A percentile compares a stretch with the other conserved stretches of the same genome.
Conservation (phyloP, 2,329 filamentous ascomycete species). For the Scedosporium apiospermum region DNA sequence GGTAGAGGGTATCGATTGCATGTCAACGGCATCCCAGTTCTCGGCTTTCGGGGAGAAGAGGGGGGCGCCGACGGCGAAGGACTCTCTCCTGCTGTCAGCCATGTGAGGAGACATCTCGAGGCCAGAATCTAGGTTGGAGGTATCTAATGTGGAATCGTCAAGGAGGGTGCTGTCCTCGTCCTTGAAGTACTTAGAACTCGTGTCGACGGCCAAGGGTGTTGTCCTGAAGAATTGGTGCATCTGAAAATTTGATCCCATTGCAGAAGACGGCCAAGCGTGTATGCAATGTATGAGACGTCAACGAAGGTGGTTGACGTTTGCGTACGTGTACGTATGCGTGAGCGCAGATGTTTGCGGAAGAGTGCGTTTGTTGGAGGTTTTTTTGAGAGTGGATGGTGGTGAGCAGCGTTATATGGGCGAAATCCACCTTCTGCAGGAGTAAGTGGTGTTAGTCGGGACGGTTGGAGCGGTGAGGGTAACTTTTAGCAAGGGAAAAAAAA, state of each 20-base stretch:
- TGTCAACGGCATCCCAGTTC: constrained; percentile 54
- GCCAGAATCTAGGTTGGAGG: constrained; percentile 48
- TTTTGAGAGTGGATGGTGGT: not conserved
- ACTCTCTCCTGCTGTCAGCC: constrained; percentile 53
- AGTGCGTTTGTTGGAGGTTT: not conserved
- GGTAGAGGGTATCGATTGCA: constrained; percentile 54
- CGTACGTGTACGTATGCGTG: not conserved
- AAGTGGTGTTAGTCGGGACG: not conserved
- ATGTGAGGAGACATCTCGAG: constrained; percentile 55
- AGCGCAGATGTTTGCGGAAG: not conserved
- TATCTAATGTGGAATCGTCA: constrained; percentile 37
- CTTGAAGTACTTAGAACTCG: constrained; percentile 33
- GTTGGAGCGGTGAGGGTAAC: not conserved
- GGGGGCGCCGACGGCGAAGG: constrained; percentile 45
- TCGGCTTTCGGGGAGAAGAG: constrained; percentile 59
- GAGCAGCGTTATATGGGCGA: not conserved
- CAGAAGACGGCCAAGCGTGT: not conserved
- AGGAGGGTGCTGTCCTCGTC: not conserved
- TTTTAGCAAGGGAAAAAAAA: not conserved
- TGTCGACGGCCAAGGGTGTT: constrained; percentile 43
- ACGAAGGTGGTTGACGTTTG: not conserved
- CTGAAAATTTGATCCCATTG: constrained; percentile 38
- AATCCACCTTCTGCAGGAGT: not conserved
- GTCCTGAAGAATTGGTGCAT: constrained; percentile 43
- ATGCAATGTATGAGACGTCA: not conserved